Evolutionary conservation across 768 basidiomycete genomes (phyloP).

Genomic region (Phylloporus sp.): DNA sequence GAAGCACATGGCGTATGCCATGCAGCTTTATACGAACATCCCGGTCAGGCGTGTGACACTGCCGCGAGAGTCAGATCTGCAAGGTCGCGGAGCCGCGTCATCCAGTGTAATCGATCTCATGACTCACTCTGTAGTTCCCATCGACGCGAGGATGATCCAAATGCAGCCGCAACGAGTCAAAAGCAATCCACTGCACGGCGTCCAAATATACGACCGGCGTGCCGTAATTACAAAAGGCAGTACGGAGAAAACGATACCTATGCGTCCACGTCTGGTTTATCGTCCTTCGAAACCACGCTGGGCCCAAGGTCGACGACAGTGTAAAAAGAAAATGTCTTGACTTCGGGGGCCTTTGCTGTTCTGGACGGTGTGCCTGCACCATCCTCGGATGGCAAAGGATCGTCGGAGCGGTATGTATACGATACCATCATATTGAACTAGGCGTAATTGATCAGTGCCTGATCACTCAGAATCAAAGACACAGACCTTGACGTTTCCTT

Average conservation of each 20-base stretch:
- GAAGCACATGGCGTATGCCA: not conserved
- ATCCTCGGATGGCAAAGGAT: slow-evolving; percentile 62
- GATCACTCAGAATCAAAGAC: not conserved
- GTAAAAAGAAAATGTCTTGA: slow-evolving; percentile 89
- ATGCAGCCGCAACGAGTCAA: not conserved
- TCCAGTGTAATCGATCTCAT: not conserved
- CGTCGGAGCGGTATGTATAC: slow-evolving; percentile 92
- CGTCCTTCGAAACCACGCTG: slow-evolving; percentile 60
- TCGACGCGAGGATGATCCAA: not conserved
- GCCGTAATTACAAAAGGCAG: not conserved
- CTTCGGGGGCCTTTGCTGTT: slow-evolving; percentile 55
- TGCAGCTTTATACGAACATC: slow-evolving; percentile 2
- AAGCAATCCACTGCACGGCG: not conserved
- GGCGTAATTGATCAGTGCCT: slow-evolving; percentile 2
- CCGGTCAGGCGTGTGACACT: not conserved
- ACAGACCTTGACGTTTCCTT: slow-evolving; percentile 73
- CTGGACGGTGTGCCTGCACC: slow-evolving; percentile 45
- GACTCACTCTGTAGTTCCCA: not conserved
- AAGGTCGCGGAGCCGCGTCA: not conserved
- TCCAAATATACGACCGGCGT: not conserved
- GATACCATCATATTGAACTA: slow-evolving; percentile 94
- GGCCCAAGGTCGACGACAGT: slow-evolving; percentile 75
- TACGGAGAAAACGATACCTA: slow-evolving; percentile 3
- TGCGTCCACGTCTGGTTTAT: slow-evolving; percentile 27
- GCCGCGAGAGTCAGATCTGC: slow-evolving; percentile 2